These are phyloP conservation scores for Wickerhamiella musiphila DNA, from an alignment of 805 yeast genomes.

Conservation along the genomic window DNA sequence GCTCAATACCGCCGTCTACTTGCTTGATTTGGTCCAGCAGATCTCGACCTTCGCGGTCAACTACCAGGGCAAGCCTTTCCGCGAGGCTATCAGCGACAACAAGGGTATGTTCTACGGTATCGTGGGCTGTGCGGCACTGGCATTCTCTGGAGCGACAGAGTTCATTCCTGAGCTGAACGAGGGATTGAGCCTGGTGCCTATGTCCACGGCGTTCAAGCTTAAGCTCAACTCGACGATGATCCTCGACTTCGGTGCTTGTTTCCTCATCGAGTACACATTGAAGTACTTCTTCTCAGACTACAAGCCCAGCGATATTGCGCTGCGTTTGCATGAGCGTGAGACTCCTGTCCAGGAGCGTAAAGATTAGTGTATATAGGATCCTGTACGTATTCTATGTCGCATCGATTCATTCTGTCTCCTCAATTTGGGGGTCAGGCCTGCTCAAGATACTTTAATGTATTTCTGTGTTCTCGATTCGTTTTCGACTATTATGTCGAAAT, in stretches of 20 bases:
- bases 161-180: slow-evolving; percentile 87
- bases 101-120: slow-evolving; percentile 95
- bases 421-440: no score
- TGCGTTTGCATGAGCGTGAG: slow-evolving; percentile 19
- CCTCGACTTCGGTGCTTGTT: slow-evolving; percentile 59
- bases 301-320: slow-evolving; percentile 81
- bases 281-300: slow-evolving; percentile 79
- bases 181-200: slow-evolving; percentile 80
- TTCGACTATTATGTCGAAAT: no score
- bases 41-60: slow-evolving; percentile 95
- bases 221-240: slow-evolving; percentile 59
- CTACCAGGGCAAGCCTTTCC: slow-evolving; percentile 93
- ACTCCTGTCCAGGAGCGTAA: slow-evolving; percentile 6
- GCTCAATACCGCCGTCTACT: slow-evolving; percentile 88
- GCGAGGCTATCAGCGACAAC: slow-evolving; percentile 77
- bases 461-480: no score
- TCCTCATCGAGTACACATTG: slow-evolving; percentile 62
- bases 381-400: no score
- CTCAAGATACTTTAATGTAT: no score
- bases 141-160: slow-evolving; percentile 85
- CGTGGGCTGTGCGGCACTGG: slow-evolving; percentile 75
- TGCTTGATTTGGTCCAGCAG: slow-evolving; percentile 88
- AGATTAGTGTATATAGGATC: no score
- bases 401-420: no score
- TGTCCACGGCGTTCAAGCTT: slow-evolving; percentile 54